Evolutionary conservation across 495 filamentous ascomycete genomes (phyloP), one percentile per base, ranked within the genome.

Genomic region (Penicillium fimorum): DNA sequence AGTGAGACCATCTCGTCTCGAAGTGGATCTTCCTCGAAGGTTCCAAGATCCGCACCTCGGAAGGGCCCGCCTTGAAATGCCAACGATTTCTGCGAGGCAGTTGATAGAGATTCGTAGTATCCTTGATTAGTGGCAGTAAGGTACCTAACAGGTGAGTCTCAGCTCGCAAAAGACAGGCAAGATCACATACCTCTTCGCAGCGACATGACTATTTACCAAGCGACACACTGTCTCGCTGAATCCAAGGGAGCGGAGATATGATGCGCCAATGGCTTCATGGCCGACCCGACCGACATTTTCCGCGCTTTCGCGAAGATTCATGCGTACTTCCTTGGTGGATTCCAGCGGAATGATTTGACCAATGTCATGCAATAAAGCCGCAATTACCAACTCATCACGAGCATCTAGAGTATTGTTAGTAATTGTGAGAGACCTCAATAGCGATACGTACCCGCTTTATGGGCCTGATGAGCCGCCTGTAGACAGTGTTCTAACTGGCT

Each of bases 51-150:
- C 0, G 49, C 58, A 1, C 67, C 73, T 24, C 60, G 37, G 45
- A 78, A 76, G 1, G 75, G 76, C 11, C 76, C 77, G 15, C 76
- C 76, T 44, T 79, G 76, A 44, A 75, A 79, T 17, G 54, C 56
- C 37, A 79, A 54, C 1, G 72, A 76, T 37, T 58, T 67, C 32
- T 76, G 69, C 12, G 72, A 76, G 0, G 76, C 73, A 12, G 68
- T 68, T 5, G 69, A 73, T 2, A 77, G 59, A 10, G 64, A 65
- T 25, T 68, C 67, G 44, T 74, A 69, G 48, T 79, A 78, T 10
- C 55, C 56, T 10, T 52, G 29, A 50, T 79, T 61, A 1, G 73
- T 62, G 0, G 77, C 76, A 12, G 72, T 76, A 4, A 79, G 68
- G 41, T 70, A 72, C 32, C 68, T 72, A 22, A 13, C n/a, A 18